Percentiles rank a stretch among this genome's conserved stretches.
phyloP scores from a whole-genome alignment of 2,329 filamentous ascomycete species.

The Pezicula carpinea region DNA sequence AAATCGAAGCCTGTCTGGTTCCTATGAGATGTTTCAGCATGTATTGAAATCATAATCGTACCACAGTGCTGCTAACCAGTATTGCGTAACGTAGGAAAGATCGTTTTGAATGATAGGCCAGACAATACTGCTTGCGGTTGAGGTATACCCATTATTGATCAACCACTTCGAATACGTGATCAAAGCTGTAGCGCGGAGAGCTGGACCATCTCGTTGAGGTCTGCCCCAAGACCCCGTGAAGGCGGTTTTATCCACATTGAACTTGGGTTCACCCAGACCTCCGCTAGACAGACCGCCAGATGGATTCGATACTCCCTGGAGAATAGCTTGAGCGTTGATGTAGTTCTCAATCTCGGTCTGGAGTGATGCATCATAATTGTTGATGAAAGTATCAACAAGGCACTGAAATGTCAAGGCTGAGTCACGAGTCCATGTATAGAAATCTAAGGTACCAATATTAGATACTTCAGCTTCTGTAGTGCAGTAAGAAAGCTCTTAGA shows the following conservation, averaged over 20 bases:
- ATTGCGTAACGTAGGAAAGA: constrained; percentile 68
- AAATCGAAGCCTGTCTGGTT: constrained; percentile 64
- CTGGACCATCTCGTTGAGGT: constrained; percentile 75
- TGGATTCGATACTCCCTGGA: constrained; percentile 56
- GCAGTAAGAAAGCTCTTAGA: background rate
- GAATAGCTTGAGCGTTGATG: constrained; percentile 57
- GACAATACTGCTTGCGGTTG: constrained; percentile 43
- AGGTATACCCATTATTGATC: constrained; percentile 52
- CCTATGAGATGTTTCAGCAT: constrained; percentile 13
- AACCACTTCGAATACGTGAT: constrained; percentile 71
- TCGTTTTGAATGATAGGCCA: constrained; percentile 78
- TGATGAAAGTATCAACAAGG: constrained; percentile 60
- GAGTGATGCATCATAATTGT: constrained; percentile 44
- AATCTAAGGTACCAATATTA: constrained; percentile 54
- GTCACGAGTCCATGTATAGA: constrained; percentile 76
- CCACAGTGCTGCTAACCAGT: constrained; percentile 45
- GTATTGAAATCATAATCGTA: background rate
- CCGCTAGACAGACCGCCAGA: constrained; percentile 35
- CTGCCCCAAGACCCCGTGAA: constrained; percentile 69
- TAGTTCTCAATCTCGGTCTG: constrained; percentile 59
- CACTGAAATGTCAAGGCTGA: constrained; percentile 65
- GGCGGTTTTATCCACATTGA: constrained; percentile 55
- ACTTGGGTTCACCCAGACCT: constrained; percentile 70
- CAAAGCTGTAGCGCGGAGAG: constrained; percentile 69
- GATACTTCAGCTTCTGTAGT: background rate